A percentile compares a stretch with the other conserved stretches of the same genome.
Evolutionary conservation across 2,329 filamentous ascomycete genomes (phyloP).

Genomic region (Exophiala mesophila): DNA sequence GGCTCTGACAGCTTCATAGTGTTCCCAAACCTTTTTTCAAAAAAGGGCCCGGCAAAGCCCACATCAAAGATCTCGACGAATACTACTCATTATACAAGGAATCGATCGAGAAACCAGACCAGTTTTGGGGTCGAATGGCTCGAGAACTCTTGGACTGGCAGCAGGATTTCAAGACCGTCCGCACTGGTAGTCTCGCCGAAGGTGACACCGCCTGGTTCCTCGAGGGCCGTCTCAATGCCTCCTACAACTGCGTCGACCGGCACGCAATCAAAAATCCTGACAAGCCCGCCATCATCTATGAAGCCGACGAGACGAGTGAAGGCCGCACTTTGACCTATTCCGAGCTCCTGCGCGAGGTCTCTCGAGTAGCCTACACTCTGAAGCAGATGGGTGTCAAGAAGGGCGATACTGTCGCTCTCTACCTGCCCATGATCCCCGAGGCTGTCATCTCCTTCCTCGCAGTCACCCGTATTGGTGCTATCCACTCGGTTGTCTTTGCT

Average conservation of each 20-base stretch:
- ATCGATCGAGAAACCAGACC: slow-evolving; percentile 82
- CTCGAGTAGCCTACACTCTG: slow-evolving; percentile 76
- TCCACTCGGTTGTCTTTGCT: slow-evolving; percentile 97
- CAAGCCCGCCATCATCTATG: slow-evolving; percentile 95
- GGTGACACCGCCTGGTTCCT: slow-evolving; percentile 94
- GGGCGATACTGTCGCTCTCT: slow-evolving; percentile 94
- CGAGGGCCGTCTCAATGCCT: slow-evolving; percentile 89
- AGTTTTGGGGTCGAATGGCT: slow-evolving; percentile 84
- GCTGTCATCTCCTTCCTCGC: slow-evolving; percentile 87
- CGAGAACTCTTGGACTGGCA: slow-evolving; percentile 89
- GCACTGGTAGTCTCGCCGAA: slow-evolving; percentile 66
- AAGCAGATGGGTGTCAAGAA: slow-evolving; percentile 96
- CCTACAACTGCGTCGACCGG: slow-evolving; percentile 94
- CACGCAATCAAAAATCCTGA: slow-evolving; percentile 93
- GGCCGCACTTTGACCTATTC: slow-evolving; percentile 88
- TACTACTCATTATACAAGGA: slow-evolving; percentile 66
- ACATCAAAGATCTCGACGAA: slow-evolving; percentile 56
- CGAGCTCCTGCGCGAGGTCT: slow-evolving; percentile 90
- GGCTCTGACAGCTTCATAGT: slow-evolving; percentile 22
- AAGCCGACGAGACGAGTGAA: slow-evolving; percentile 84
- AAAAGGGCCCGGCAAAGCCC: slow-evolving; percentile 58
- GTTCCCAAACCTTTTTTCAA: slow-evolving; percentile 53
- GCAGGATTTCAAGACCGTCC: slow-evolving; percentile 85
- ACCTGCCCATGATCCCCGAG: slow-evolving; percentile 98
- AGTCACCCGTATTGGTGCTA: slow-evolving; percentile 83